Percentiles rank a stretch among this genome's conserved stretches.
Conservation (phyloP, 2,329 filamentous ascomycete species). For the Nigrograna mackinnonii region DNA sequence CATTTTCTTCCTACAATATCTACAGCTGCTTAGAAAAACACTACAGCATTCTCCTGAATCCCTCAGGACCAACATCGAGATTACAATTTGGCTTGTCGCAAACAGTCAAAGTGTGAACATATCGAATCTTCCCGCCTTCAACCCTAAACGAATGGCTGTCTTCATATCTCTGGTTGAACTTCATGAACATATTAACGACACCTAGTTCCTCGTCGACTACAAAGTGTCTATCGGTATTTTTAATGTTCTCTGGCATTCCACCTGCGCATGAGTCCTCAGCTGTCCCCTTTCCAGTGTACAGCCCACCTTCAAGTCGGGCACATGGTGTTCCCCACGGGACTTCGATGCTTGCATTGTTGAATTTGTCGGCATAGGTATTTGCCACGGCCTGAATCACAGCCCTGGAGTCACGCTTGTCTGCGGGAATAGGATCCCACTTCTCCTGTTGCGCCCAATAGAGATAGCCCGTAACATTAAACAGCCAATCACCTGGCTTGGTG, state of each 20-base stretch:
- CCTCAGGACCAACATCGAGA: no score
- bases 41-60: no score
- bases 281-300: conserved; percentile 28
- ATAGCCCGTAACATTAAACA: conserved; percentile 32
- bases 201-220: conserved; percentile 9
- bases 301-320: conserved; percentile 28
- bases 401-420: conserved; percentile 18
- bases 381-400: conserved; percentile 27
- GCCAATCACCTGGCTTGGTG: conserved; percentile 32
- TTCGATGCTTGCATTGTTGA: conserved; percentile 24
- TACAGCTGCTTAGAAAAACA: no score
- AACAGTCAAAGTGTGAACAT: conserved; percentile 9
- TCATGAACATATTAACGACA: conserved; percentile 8
- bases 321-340: conserved; percentile 34
- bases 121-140: conserved; percentile 10
- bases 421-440: conserved; percentile 24
- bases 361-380: conserved; percentile 32
- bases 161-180: conserved; percentile 1
- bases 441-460: conserved; percentile 28
- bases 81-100: no score
- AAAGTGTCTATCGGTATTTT: conserved; percentile 3
- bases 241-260: conserved; percentile 3
- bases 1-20: no score
- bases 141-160: conserved; percentile 10
- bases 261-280: conserved; percentile 5